Evolutionary conservation across 805 yeast genomes (phyloP), one percentile per base, ranked within the genome.

Genomic region (Starmerella sirachaensis): DNA sequence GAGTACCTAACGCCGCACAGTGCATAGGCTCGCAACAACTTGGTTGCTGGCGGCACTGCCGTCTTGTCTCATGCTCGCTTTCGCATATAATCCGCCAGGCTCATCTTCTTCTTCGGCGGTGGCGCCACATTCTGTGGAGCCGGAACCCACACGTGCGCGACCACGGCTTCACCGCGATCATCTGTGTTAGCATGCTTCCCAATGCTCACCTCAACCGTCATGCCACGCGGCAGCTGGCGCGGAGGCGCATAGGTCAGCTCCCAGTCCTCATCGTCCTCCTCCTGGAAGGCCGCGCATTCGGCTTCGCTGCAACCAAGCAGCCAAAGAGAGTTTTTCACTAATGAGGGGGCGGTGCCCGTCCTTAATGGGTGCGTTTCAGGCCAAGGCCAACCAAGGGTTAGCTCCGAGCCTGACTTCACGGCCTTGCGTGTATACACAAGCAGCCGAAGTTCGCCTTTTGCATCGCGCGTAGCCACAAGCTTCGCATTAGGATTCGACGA

Each of bases 341-440:
- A 14, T 6, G 18, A 18, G 8, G 35, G 12, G n/a, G 18, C 20
- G 2, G 24, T 21, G 4, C 26, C 33, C 17, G 25, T 23, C 10
- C 63, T 60, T 26, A 84, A 79, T 2, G 96, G 94, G 54, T 85
- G 94, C 13, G 62, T 46, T 3, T 59, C 54, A 53, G 85, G 94
- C 94, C 95, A 88, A 42, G 78, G 82, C 97, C 97, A 88, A 2
- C 76, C 72, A 8, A 84, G 57, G 0, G 86, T 69, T 16, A 88
- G 58, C 53, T 86, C 96, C 27, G 75, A 71, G n/a, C 74, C 84
- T 8, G 66, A 57, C 35, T 65, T 63, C 19, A 86, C 70, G 2
- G 71, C 70, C 33, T 63, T 67, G 1, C 66, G 57, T 0, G 94
- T 71, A 20, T 63, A 63, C 8, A 82, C 64, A 7, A 72, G 63